These are phyloP conservation scores for Pyrenochaeta sp. DNA, from an alignment of 2,329 filamentous ascomycete species.

Conservation along the genomic window DNA sequence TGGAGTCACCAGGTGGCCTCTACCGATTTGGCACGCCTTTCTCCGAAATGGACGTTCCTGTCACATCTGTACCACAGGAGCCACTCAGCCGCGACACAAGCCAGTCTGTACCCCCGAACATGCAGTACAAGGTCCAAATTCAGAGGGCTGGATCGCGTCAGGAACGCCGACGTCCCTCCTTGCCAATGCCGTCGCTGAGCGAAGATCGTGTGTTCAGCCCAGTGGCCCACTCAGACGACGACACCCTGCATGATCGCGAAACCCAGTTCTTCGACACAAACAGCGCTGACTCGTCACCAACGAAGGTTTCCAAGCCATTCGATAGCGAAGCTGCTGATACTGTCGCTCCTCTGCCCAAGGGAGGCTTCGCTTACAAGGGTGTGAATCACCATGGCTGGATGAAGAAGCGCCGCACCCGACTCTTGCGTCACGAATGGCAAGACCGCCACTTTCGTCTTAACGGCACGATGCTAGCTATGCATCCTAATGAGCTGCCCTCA, in stretches of 20 bases:
- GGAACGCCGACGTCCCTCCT: constrained; percentile 69
- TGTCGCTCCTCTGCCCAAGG: constrained; percentile 46
- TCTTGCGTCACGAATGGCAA: constrained; percentile 93
- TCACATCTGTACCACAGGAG: constrained; percentile 75
- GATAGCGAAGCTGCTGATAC: constrained; percentile 28
- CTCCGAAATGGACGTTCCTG: constrained; percentile 87
- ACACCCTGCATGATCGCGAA: constrained; percentile 37
- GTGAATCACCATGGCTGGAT: constrained; percentile 84
- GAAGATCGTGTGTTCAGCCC: constrained; percentile 65
- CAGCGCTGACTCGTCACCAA: constrained; percentile 45
- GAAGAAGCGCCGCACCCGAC: constrained; percentile 89
- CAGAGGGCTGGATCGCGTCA: constrained; percentile 55
- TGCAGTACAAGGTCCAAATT: constrained; percentile 73
- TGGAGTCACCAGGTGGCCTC: constrained; percentile 63
- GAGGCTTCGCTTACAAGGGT: constrained; percentile 54
- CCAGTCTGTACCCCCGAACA: constrained; percentile 92
- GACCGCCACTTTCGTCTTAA: constrained; percentile 89
- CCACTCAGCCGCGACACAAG: constrained; percentile 81
- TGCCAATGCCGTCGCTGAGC: constrained; percentile 74
- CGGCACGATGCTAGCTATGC: constrained; percentile 69
- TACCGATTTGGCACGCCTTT: constrained; percentile 87
- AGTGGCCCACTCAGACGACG: constrained; percentile 44
- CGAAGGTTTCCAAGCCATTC: constrained; percentile 36
- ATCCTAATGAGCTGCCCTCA: constrained; percentile 60
- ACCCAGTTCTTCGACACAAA: constrained; percentile 45